Conservation (phyloP, 2,329 filamentous ascomycete genomes). For the Scleromitrula shiraiana region DNA sequence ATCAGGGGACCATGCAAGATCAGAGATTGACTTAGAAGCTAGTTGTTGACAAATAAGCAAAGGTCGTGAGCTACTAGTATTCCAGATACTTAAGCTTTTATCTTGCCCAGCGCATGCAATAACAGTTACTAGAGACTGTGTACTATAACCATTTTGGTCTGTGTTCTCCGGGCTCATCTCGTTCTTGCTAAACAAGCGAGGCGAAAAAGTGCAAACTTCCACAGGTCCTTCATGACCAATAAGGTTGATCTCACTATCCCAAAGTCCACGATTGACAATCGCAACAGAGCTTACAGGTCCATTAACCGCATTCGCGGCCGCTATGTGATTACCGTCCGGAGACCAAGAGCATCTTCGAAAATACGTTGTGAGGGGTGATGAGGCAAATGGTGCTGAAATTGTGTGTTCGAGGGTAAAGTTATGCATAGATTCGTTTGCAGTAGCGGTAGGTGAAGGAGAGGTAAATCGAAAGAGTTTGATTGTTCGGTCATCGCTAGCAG, state of each 20-base stretch:
- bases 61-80: slow-evolving; percentile 87
- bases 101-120: slow-evolving; percentile 96
- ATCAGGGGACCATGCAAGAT: slow-evolving; percentile 89
- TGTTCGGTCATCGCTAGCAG: slow-evolving; percentile 90
- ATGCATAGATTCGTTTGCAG: slow-evolving; percentile 88
- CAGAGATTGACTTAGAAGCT: slow-evolving; percentile 84
- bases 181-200: slow-evolving; percentile 72
- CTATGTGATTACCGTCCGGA: slow-evolving; percentile 93
- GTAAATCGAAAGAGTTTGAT: slow-evolving; percentile 97
- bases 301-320: slow-evolving; percentile 93
- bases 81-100: slow-evolving; percentile 95
- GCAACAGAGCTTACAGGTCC: slow-evolving; percentile 95
- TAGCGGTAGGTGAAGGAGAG: slow-evolving; percentile 81
- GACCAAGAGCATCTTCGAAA: slow-evolving; percentile 97
- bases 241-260: slow-evolving; percentile 95
- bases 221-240: slow-evolving; percentile 96
- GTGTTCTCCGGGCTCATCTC: slow-evolving; percentile 45
- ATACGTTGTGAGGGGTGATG: slow-evolving; percentile 91
- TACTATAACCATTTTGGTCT: slow-evolving; percentile 39
- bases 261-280: slow-evolving; percentile 83
- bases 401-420: slow-evolving; percentile 95
- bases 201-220: slow-evolving; percentile 95
- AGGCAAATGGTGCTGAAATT: slow-evolving; percentile 78
- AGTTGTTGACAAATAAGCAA: slow-evolving; percentile 87
- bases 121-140: slow-evolving; percentile 65